Base-by-base conservation (phyloP, 116 monocot species). In the Zostera marina region DNA sequence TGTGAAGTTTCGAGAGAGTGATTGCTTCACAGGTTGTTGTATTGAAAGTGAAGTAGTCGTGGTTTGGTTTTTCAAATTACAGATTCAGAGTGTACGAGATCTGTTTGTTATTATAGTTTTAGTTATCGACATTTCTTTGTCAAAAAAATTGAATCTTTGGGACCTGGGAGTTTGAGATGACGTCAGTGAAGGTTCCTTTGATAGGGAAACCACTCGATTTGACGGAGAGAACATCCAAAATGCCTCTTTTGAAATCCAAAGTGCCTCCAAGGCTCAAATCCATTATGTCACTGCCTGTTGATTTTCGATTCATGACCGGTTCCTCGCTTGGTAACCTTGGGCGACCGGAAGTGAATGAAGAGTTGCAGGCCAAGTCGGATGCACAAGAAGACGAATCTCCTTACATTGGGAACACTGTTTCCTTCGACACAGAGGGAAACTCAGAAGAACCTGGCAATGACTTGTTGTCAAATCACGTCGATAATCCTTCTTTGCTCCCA, bases 381-480 rank as follows among this genome's bases (percentile, higher is more conserved):
- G 54, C 62, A 12, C 38, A 14, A 11, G 65, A 52, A 41, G 79
- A 61, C 39, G 82, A 87, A 8, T 87, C 82, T 17, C 79, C 82
- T 8, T 87, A 79, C 48, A 73, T 60, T 63, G 67, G 63, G 4
- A 65, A 38, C 11, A 42, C 40, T 8, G 26, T 61, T 22, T 26
- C 51, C 23, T 3, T 47, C 5, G 71, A 61, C 44, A 65, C 58
- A 54, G 73, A 66, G 41, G n/a, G 38, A 5, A 24, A 11, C 21
- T 14, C 5, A n/a, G 63, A 63, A 56, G 70, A 62, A 62, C 4
- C 32, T 1, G 39, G 24, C 15, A 26, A 62, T 26, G 38, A 22
- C 24, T 43, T 46, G 16, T 12, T 15, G 9, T 51, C 17, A 46
- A 38, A 54, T 21, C 41, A 41, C 10, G 12, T 11, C 5, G 51